Percentiles rank a stretch among this genome's conserved stretches.
Conservation (phyloP, 495 filamentous ascomycete species). For the Pyrenopolyporus hunteri region DNA sequence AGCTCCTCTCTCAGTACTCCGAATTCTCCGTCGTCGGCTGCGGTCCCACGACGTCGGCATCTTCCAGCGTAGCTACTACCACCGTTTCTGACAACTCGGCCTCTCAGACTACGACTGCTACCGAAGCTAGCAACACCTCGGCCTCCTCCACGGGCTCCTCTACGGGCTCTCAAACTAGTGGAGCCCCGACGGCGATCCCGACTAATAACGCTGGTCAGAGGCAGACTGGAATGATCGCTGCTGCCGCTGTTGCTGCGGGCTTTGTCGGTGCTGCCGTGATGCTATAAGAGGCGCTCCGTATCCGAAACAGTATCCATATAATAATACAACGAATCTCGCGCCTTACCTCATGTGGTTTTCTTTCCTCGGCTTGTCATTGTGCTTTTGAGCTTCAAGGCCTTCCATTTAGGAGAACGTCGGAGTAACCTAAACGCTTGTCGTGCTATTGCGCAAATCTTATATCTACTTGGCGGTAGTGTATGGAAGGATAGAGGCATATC, state of each 20-base stretch:
- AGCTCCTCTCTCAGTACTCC: constrained; percentile 26
- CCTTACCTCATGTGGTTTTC: neutral
- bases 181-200: neutral
- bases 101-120: neutral
- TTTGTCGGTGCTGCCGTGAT: constrained; percentile 23
- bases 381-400: too few relatives aligned
- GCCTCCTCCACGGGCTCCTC: neutral
- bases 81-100: neutral
- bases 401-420: too few relatives aligned
- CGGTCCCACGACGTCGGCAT: neutral
- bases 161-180: neutral
- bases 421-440: too few relatives aligned
- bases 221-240: constrained; percentile 29
- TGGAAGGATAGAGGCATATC: too few relatives aligned
- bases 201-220: constrained; percentile 11
- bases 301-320: neutral
- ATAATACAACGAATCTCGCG: neutral
- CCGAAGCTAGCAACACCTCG: neutral
- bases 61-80: neutral
- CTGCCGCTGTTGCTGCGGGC: constrained; percentile 15
- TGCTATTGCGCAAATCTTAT: too few relatives aligned
- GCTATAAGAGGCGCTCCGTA: neutral
- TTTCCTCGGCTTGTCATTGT: too few relatives aligned
- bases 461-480: too few relatives aligned
- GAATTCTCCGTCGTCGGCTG: constrained; percentile 28